Evolutionary conservation across 1,284 basidiomycete genomes (phyloP).

Genomic region (Sphagnurus paluster): DNA sequence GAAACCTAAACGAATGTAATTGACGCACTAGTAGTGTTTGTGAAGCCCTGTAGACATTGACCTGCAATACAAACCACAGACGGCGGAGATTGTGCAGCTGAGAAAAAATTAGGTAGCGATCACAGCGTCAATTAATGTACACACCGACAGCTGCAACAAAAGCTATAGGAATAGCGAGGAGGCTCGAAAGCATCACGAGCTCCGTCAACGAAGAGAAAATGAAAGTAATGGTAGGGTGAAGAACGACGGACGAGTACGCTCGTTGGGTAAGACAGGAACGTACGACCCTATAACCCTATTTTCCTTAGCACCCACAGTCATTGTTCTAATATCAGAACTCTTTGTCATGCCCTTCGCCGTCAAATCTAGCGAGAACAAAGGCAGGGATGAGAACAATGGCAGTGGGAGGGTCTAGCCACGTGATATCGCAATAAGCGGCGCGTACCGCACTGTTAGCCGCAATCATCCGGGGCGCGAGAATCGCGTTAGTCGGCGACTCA

Average conservation of each 20-base stretch:
- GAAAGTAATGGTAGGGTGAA: conserved; percentile 9
- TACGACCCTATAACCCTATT: conserved; percentile 7
- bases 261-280: conserved; percentile 6
- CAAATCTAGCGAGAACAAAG: conserved; percentile 5
- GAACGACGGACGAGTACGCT: conserved; percentile 8
- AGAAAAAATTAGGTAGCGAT: not conserved
- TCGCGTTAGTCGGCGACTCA: too few relatives aligned
- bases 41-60: conserved; percentile 75
- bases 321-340: conserved; percentile 17
- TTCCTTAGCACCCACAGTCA: conserved; percentile 12
- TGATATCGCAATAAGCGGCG: not conserved
- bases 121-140: conserved; percentile 19
- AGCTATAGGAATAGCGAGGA: conserved; percentile 44
- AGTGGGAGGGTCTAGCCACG: not conserved
- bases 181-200: conserved; percentile 43
- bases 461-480: too few relatives aligned
- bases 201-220: conserved; percentile 23
- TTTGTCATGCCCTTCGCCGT: too few relatives aligned
- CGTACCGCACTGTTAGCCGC: not conserved
- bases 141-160: conserved; percentile 49
- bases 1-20: not conserved
- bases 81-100: conserved; percentile 55
- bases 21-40: conserved; percentile 66
- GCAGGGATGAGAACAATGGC: conserved; percentile 3
- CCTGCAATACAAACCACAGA: conserved; percentile 77